Evolutionary conservation across 176 grass and related monocot genomes (phyloP).

Genomic region (Eremochloa ophiuroides): DNA sequence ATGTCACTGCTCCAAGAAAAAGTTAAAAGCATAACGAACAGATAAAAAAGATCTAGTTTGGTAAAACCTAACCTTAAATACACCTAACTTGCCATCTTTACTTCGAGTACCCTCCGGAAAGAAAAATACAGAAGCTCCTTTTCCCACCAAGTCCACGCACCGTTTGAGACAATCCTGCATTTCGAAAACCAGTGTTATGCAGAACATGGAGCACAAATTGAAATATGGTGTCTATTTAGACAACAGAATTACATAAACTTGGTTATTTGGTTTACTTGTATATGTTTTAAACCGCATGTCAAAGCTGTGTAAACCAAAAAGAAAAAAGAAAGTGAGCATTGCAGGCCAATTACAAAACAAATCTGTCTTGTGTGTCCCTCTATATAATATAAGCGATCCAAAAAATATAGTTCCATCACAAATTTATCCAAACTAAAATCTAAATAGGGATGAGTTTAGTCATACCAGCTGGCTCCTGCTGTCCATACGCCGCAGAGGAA

Average conservation of each 20-base stretch:
- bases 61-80: constrained; percentile 72
- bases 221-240: neutral
- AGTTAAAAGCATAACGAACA: neutral
- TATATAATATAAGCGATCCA: neutral
- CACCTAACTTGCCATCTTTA: constrained; percentile 86
- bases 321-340: neutral
- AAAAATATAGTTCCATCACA: neutral
- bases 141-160: constrained; percentile 69
- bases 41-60: neutral
- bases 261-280: neutral
- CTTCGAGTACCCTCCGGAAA: constrained; percentile 95
- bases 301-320: neutral
- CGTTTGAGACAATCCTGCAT: constrained; percentile 89
- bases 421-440: neutral
- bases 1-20: constrained; percentile 1
- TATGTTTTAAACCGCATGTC: neutral
- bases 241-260: neutral
- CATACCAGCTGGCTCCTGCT: constrained; percentile 93
- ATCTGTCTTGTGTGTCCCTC: neutral
- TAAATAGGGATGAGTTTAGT: neutral
- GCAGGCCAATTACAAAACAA: neutral
- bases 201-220: neutral
- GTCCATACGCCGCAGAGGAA: constrained; percentile 80
- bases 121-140: constrained; percentile 90
- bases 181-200: neutral